phyloP scores from a whole-genome alignment of 257 asterid species.

The Gentiana macrophylla region DNA sequence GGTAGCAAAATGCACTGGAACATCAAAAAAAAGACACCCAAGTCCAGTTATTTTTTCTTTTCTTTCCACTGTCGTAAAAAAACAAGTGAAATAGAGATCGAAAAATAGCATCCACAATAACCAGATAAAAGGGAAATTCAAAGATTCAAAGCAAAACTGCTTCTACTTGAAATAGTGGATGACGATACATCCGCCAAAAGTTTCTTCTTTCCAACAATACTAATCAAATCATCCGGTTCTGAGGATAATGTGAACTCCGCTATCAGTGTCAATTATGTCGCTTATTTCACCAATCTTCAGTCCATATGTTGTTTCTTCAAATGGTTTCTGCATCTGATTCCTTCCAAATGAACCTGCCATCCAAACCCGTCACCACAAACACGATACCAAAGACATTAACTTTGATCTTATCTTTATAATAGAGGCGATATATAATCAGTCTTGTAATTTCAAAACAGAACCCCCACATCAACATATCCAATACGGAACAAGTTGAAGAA shows the following conservation, averaged over 20 bases:
- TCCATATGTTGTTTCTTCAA: conserved; percentile 62
- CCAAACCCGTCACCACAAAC: not conserved
- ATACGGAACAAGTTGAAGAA: no score
- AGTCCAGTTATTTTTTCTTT: not conserved
- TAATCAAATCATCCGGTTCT: conserved; percentile 37
- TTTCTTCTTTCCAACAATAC: not conserved
- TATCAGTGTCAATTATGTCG: conserved; percentile 71
- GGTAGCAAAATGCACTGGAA: no score
- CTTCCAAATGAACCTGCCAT: conserved; percentile 64
- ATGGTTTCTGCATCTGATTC: conserved; percentile 96
- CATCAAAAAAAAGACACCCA: no score
- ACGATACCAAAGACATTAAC: no score
- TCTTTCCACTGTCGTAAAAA: not conserved
- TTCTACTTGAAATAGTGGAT: conserved; percentile 1
- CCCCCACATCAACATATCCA: no score
- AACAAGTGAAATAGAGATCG: not conserved
- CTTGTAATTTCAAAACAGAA: not conserved
- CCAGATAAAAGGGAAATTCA: not conserved
- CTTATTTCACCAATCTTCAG: conserved; percentile 75
- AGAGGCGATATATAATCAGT: not conserved
- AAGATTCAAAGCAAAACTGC: not conserved
- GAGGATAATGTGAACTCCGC: conserved; percentile 83
- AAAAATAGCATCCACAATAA: not conserved
- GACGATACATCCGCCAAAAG: not conserved
- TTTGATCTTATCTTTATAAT: not conserved